These are phyloP conservation scores for Rhazya stricta DNA, from an alignment of 257 asterid species.

Conservation along the genomic window DNA sequence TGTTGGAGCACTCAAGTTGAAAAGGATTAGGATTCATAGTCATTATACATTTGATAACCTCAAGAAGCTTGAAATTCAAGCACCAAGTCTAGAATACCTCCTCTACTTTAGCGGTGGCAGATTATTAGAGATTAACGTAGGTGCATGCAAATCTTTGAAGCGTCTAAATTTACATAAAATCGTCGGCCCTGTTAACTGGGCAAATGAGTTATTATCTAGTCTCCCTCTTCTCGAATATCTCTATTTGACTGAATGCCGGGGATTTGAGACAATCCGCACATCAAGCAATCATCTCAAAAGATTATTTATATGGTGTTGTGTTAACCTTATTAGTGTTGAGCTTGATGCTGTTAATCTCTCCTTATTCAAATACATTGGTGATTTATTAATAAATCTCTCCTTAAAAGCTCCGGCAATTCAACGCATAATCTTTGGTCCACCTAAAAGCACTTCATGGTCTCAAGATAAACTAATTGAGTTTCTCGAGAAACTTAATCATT, in stretches of 20 bases:
- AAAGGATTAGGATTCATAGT: background rate
- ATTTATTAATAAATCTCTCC: no score
- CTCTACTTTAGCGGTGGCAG: background rate
- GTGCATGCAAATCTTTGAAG: conserved; percentile 6
- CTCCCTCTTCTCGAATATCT: background rate
- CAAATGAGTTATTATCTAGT: no score
- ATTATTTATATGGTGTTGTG: background rate
- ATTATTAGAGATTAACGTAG: background rate
- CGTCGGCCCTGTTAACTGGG: background rate
- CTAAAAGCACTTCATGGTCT: background rate
- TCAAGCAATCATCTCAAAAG: background rate
- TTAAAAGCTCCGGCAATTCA: background rate
- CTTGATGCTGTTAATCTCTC: background rate
- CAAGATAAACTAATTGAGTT: background rate
- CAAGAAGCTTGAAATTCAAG: conserved; percentile 2
- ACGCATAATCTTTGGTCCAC: background rate
- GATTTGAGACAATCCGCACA: background rate
- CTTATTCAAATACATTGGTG: background rate
- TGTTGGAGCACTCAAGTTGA: background rate
- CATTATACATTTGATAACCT: background rate
- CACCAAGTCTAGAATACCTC: conserved; percentile 7
- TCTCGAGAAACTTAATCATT: background rate
- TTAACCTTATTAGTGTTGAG: background rate
- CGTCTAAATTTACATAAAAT: background rate
- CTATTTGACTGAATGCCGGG: background rate